Conservation (phyloP, 148 eudicot genomes). For the Nepenthes mirabilis region DNA sequence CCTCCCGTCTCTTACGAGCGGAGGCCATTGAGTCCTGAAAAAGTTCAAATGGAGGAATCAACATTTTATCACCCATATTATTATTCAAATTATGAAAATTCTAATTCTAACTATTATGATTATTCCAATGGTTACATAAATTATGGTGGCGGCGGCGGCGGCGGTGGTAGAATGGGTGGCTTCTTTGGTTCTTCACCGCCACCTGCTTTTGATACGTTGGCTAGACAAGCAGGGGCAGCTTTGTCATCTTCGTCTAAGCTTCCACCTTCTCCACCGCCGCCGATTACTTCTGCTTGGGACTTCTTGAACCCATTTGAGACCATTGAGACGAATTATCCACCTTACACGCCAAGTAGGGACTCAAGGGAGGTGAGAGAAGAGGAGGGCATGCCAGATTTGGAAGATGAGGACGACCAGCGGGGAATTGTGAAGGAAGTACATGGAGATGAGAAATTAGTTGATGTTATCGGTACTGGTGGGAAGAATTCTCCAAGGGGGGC, state of each 20-base stretch:
- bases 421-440: conserved; percentile 86
- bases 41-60: conserved; percentile 35
- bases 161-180: conserved; percentile 17
- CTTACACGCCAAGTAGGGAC: conserved; percentile 55
- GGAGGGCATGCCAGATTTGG: conserved; percentile 96
- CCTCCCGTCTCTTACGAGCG: conserved; percentile 62
- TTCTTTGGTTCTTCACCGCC: conserved; percentile 11
- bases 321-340: conserved; percentile 43
- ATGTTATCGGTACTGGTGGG: conserved; percentile 12
- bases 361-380: conserved; percentile 87
- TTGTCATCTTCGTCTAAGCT: conserved; percentile 18
- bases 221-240: background rate
- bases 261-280: conserved; percentile 79
- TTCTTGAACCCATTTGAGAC: conserved; percentile 72
- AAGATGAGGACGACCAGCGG: conserved; percentile 60
- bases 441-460: conserved; percentile 44
- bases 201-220: background rate
- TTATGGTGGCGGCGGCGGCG: conserved; percentile 23
- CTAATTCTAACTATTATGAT: conserved; percentile 12
- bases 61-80: conserved; percentile 14
- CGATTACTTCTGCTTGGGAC: conserved; percentile 63
- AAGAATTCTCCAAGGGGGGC: conserved; percentile 20
- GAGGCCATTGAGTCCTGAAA: conserved; percentile 35
- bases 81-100: conserved; percentile 17
- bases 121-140: conserved; percentile 15